A percentile compares a stretch with the other conserved stretches of the same genome.
Evolutionary conservation across 2,329 filamentous ascomycete genomes (phyloP).

Genomic region (Colletotrichum sp.): DNA sequence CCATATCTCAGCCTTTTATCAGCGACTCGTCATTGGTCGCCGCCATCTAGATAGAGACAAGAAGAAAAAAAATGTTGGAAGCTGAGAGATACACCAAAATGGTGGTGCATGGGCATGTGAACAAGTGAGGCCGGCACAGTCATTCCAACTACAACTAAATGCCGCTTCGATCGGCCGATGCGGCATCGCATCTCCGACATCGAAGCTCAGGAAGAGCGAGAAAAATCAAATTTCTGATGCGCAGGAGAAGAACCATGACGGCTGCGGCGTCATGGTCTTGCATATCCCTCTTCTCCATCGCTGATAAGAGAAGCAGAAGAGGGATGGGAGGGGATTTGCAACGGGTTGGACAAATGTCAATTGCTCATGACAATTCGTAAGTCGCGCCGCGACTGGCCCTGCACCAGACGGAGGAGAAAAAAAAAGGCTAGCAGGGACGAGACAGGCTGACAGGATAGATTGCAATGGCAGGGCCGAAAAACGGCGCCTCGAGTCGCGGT

Average conservation of each 20-base stretch:
- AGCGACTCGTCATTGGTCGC: constrained; percentile 1
- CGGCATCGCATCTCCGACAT: not conserved
- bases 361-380: constrained; percentile 20
- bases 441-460: not conserved
- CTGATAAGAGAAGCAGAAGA: constrained; percentile 5
- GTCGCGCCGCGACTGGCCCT: not conserved
- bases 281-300: constrained; percentile 5
- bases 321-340: not conserved
- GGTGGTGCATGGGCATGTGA: not conserved
- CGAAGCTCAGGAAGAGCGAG: not conserved
- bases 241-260: not conserved
- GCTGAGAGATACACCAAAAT: not conserved
- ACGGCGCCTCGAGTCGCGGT: constrained; percentile 9
- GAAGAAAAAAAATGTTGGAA: not conserved
- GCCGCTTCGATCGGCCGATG: constrained; percentile 1
- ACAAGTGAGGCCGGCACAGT: not conserved
- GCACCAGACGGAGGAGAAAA: not conserved
- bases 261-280: not conserved
- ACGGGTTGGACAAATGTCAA: constrained; percentile 14
- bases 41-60: not conserved
- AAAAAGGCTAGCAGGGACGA: not conserved
- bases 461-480: not conserved
- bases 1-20: not conserved
- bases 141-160: not conserved
- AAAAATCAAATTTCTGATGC: not conserved